Conservation (phyloP, 73 alveolate species). For the Paramecium biaurelia region DNA sequence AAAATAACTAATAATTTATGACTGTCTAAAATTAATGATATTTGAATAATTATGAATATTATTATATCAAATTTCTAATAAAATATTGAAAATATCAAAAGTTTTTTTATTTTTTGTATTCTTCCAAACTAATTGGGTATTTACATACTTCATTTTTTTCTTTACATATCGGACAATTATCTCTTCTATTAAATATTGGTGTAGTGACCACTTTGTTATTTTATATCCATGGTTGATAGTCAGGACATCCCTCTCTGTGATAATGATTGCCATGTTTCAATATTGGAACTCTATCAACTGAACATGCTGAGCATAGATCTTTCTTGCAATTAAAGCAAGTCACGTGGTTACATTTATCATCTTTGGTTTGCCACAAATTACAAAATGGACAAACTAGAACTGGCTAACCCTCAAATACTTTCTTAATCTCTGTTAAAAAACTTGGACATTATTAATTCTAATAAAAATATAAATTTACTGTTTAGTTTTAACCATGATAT, state of each 20-base stretch:
- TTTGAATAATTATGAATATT: no score
- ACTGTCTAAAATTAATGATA: no score
- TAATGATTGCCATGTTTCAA: conserved; percentile 61
- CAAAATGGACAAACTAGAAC: conserved; percentile 18
- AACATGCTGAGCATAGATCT: conserved; percentile 48
- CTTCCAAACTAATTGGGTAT: background rate
- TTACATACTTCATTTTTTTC: background rate
- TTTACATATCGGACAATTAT: background rate
- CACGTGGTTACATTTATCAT: conserved; percentile 53
- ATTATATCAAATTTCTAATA: no score
- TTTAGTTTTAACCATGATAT: background rate
- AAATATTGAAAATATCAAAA: background rate
- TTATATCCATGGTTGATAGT: background rate
- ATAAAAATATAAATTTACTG: background rate
- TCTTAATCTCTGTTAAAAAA: background rate
- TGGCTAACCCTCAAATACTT: background rate
- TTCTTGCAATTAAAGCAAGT: background rate
- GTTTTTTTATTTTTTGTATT: background rate
- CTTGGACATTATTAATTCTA: background rate
- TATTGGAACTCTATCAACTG: conserved; percentile 36
- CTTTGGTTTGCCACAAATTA: background rate
- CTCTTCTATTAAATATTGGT: background rate
- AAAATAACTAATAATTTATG: no score
- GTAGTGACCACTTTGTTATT: background rate
- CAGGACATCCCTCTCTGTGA: conserved; percentile 52